Evolutionary conservation across 2,329 filamentous ascomycete genomes (phyloP), one percentile per base, ranked within the genome.

Genomic region (Sclerotinia borealis): DNA sequence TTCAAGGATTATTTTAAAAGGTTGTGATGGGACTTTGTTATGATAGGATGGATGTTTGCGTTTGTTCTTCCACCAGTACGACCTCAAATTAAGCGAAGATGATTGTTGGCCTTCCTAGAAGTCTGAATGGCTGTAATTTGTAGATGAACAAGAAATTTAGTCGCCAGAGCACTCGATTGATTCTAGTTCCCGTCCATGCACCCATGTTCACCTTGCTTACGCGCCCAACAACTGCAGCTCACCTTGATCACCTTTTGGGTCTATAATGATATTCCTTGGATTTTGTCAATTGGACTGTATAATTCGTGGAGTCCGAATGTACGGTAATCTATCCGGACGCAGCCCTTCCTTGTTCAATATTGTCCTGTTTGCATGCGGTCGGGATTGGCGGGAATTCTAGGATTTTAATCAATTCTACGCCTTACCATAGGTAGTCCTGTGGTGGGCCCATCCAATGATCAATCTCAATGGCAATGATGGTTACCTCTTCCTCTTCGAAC

Each of bases 131-230:
- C 39, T 60, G 31, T 10, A 39, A 22, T 10, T 11, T n/a, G n/a
- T n/a, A n/a, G n/a, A n/a, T n/a, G n/a, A 47, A 36, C 67, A 49
- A 59, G 66, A 63, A 63, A 65, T 67, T 63, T 69, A 68, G 61
- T 64, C 64, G 64, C 66, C 63, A 61, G 36, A 60, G 8, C 31
- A 63, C 64, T 36, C 34, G 25, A 68, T 64, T 39, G 29, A 34
- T 31, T 55, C 45, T 67, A 64, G 63, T 47, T 64, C 41, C 64
- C 66, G 63, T 59, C 58, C 25, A 29, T 45, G n/a, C 27, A 27
- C 15, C 8, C 34, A 55, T 41, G 27, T 55, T 47, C 55, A 62
- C 64, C 39, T 45, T 66, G 56, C 62, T 49, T 70, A 69, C 60
- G 66, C 68, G 67, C 64, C 66, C 63, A 59, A 45, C 63, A 55